Evolutionary conservation across 768 basidiomycete species (phyloP), one percentile per base, ranked within the genome.

Genomic region (Trametes meyenii): DNA sequence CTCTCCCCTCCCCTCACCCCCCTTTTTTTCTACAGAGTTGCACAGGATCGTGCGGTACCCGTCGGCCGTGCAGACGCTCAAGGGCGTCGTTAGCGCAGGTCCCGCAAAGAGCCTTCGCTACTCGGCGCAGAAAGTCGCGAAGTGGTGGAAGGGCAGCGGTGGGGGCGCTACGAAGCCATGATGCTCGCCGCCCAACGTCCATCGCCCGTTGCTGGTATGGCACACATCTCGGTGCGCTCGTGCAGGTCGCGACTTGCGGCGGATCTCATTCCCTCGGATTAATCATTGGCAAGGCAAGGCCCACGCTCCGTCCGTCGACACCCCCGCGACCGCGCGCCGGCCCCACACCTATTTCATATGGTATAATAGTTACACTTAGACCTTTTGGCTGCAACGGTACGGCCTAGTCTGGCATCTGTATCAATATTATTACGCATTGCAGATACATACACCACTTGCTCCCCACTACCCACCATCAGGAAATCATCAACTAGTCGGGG

Each of bases 81-180:
- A 97, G 75, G 94, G 95, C 26, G 70, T 98, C 50, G 83, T 90
- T 19, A 94, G 88, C 59, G 90, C 92, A 10, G 95, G 95, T 4
- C 64, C 90, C 11, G 79, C 81, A 50, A 95, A 94, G 81, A 92
- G 91, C 70, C 58, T 87, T 5, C 83, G 83, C 44, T 98, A 98
- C 68, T 77, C 83, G 46, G 65, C 80, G 24, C 85, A 87, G 48
- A 98, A 98, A 77, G 77, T 96, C 19, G 74, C 82, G 39, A 98
- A 98, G 75, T 97, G 94, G 90, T 90, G 90, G 85, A 73, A 72
- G 54, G 45, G 59, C 45, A 29, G 52, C 35, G 49, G 56, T 17
- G 14, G 55, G 40, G 48, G 50, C 13, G 52, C 62, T 49, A 17
- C 54, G 49, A 51, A 45, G 35, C 48, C 53, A 42, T 51, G 38